phyloP scores from a whole-genome alignment of 371 early-diverging fungal species.

The Phascolomyces articulosus region DNA sequence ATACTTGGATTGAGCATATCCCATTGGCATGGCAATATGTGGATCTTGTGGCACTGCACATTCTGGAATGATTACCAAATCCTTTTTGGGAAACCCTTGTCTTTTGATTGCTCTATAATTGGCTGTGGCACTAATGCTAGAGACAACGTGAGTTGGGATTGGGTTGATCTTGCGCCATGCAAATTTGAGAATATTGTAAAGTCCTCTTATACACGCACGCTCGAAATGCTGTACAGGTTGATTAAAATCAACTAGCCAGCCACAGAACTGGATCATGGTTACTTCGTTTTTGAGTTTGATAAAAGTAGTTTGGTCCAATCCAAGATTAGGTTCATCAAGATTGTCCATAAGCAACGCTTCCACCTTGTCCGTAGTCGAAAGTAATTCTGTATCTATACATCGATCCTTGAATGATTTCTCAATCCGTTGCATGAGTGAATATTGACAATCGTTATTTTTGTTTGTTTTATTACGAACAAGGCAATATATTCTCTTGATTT shows the following conservation, averaged over 20 bases:
- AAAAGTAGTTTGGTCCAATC: constrained; percentile 27
- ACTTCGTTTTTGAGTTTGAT: constrained; percentile 27
- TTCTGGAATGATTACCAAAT: constrained; percentile 20
- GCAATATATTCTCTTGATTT: constrained; percentile 32
- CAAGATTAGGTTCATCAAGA: constrained; percentile 25
- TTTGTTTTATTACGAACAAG: constrained; percentile 23
- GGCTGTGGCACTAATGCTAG: constrained; percentile 32
- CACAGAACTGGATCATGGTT: constrained; percentile 39
- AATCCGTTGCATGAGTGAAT: constrained; percentile 19
- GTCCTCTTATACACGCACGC: constrained; percentile 33
- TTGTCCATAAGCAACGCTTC: constrained; percentile 18
- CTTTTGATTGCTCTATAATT: constrained; percentile 9
- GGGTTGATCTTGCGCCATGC: constrained; percentile 31
- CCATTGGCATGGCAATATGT: constrained; percentile 39
- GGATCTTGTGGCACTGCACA: constrained; percentile 28
- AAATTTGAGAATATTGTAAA: constrained; percentile 40
- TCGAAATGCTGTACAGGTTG: constrained; percentile 37
- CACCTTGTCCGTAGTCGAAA: constrained; percentile 4
- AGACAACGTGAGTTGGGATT: constrained; percentile 42
- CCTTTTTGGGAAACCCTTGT: no score
- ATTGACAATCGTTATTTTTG: background rate
- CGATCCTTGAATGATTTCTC: constrained; percentile 26
- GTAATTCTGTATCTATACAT: constrained; percentile 12
- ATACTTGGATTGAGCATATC: constrained; percentile 51
- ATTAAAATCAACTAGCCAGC: constrained; percentile 43